A percentile compares a stretch with the other conserved stretches of the same genome.
These are phyloP conservation scores for Brasenia schreberi DNA, from an alignment of 164 flowering plant genomes.

Conservation along the genomic window DNA sequence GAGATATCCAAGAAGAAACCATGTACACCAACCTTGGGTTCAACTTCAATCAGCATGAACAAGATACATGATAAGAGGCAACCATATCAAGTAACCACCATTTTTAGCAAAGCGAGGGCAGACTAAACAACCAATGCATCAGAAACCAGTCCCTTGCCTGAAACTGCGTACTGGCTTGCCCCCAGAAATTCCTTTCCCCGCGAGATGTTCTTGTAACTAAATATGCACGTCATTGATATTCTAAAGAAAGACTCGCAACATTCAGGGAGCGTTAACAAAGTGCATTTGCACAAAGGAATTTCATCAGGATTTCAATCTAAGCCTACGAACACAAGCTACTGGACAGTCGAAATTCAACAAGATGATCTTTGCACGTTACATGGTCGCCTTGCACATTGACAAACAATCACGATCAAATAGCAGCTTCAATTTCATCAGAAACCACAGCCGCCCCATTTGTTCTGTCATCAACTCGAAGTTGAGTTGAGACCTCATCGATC, in stretches of 20 bases:
- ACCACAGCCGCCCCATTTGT: slow-evolving; percentile 33
- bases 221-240: background rate
- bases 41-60: background rate
- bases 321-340: background rate
- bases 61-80: background rate
- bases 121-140: background rate
- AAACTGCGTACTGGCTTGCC: background rate
- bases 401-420: slow-evolving; percentile 8
- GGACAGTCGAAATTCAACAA: no score
- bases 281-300: background rate
- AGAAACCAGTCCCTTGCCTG: background rate
- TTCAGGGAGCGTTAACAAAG: background rate
- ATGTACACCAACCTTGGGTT: background rate
- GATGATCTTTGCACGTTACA: background rate
- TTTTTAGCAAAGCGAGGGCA: background rate
- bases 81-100: background rate
- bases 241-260: background rate
- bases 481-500: slow-evolving; percentile 73
- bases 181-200: background rate
- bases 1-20: background rate
- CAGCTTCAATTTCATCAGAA: slow-evolving; percentile 56
- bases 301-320: background rate
- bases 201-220: background rate
- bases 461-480: slow-evolving; percentile 43
- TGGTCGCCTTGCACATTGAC: background rate